Evolutionary conservation across 495 filamentous ascomycete species (phyloP).

Genomic region (Usnea hakonensis): DNA sequence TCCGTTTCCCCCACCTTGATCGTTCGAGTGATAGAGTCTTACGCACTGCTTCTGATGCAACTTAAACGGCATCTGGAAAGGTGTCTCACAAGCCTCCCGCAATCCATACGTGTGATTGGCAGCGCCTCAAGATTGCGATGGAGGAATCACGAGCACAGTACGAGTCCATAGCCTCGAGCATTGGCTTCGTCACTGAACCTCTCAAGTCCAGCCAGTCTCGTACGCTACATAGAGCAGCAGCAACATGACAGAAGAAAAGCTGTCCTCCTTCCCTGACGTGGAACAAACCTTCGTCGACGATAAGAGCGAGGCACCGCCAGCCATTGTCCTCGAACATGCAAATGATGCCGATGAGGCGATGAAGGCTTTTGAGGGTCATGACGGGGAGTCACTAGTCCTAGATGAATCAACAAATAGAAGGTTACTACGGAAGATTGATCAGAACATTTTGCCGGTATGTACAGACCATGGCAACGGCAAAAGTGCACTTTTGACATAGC

Average conservation of each 20-base stretch:
- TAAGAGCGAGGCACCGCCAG: background rate
- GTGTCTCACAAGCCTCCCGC: background rate
- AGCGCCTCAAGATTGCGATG: background rate
- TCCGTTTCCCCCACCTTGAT: background rate
- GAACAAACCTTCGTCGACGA: background rate
- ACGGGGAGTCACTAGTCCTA: slow-evolving; percentile 43
- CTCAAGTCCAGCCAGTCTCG: background rate
- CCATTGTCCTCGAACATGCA: slow-evolving; percentile 8
- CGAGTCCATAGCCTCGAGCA: background rate
- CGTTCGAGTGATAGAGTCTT: background rate
- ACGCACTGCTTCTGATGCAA: background rate
- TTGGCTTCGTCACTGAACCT: background rate
- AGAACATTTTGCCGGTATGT: slow-evolving; percentile 52
- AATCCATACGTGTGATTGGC: background rate
- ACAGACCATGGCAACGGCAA: background rate
- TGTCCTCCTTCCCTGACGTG: background rate
- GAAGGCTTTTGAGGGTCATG: slow-evolving; percentile 44
- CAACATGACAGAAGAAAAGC: slow-evolving; percentile 18
- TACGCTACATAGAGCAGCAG: background rate
- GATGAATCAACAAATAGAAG: slow-evolving; percentile 49
- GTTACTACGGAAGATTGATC: slow-evolving; percentile 50
- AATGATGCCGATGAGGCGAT: slow-evolving; percentile 49
- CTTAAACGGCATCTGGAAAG: background rate
- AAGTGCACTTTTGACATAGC: slow-evolving; percentile 16
- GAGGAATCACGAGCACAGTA: background rate